phyloP scores from a whole-genome alignment of 768 basidiomycete species.

The Harrya chromipes region DNA sequence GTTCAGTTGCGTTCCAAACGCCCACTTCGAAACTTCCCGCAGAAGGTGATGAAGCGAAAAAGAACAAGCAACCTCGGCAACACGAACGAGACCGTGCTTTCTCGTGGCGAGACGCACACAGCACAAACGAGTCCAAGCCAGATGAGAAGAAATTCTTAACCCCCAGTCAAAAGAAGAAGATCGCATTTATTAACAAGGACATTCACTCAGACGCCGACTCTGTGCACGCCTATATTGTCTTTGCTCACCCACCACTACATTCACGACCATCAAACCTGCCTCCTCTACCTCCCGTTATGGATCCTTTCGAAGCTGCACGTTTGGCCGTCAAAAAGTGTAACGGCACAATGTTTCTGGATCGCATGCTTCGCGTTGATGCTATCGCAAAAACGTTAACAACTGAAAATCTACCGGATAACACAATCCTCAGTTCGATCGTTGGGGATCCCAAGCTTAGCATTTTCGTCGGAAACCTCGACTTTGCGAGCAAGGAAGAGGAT shows the following conservation, averaged over 20 bases:
- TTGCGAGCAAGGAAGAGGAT: conserved; percentile 88
- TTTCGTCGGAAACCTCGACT: conserved; percentile 93
- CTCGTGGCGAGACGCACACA: conserved; percentile 50
- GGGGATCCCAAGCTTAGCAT: conserved; percentile 78
- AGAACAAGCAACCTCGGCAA: conserved; percentile 34
- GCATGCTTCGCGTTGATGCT: conserved; percentile 76
- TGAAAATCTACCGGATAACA: conserved; percentile 14
- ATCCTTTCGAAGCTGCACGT: conserved; percentile 70
- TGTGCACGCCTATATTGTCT: conserved; percentile 89
- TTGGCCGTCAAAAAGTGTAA: conserved; percentile 59
- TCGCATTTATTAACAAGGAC: conserved; percentile 92
- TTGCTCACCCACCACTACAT: conserved; percentile 61
- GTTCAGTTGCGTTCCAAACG: conserved; percentile 85
- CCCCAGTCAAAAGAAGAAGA: conserved; percentile 84
- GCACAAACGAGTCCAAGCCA: conserved; percentile 41
- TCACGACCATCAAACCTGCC: conserved; percentile 49
- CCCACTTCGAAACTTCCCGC: conserved; percentile 67
- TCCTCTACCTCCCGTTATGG: conserved; percentile 46
- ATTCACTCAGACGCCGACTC: conserved; percentile 75
- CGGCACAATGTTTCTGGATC: conserved; percentile 70
- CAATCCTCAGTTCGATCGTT: conserved; percentile 22
- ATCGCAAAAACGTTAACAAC: conserved; percentile 39
- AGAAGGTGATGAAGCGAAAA: conserved; percentile 30
- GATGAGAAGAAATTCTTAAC: conserved; percentile 70
- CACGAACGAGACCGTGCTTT: conserved; percentile 60